A percentile compares a stretch with the other conserved stretches of the same genome.
Conservation (phyloP, 305 asterid genomes). For the Solanum hybrid region DNA sequence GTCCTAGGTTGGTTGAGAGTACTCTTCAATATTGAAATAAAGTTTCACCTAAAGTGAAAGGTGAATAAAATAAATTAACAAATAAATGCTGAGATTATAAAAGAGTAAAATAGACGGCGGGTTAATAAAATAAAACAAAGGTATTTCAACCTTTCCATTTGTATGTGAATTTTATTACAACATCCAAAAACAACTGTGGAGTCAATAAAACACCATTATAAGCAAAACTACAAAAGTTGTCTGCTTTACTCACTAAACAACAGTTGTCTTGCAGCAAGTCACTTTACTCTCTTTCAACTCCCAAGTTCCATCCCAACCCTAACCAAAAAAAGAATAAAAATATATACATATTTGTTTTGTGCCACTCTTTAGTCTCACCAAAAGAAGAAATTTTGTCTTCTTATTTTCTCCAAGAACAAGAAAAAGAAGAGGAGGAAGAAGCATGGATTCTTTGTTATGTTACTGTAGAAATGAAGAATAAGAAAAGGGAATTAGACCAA, state of each 20-base stretch:
- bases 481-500: constrained; percentile 23
- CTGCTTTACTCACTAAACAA: neutral
- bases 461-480: constrained; percentile 35
- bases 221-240: neutral
- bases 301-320: constrained; percentile 3
- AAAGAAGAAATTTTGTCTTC: neutral
- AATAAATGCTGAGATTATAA: neutral
- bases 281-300: constrained; percentile 4
- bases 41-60: neutral
- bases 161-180: neutral
- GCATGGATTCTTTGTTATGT: constrained; percentile 16
- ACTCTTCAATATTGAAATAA: neutral
- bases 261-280: neutral
- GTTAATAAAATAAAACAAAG: neutral
- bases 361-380: neutral
- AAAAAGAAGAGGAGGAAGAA: neutral
- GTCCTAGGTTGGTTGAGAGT: neutral
- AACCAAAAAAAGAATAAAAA: neutral
- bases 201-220: neutral
- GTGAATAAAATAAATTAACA: neutral
- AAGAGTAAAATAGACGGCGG: neutral
- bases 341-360: neutral
- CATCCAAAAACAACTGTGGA: neutral
- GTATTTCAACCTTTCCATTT: neutral
- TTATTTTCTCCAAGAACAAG: neutral